These are phyloP conservation scores for Cryptosporidium andersoni DNA, from an alignment of 169 alveolate genomes.

Conservation along the genomic window DNA sequence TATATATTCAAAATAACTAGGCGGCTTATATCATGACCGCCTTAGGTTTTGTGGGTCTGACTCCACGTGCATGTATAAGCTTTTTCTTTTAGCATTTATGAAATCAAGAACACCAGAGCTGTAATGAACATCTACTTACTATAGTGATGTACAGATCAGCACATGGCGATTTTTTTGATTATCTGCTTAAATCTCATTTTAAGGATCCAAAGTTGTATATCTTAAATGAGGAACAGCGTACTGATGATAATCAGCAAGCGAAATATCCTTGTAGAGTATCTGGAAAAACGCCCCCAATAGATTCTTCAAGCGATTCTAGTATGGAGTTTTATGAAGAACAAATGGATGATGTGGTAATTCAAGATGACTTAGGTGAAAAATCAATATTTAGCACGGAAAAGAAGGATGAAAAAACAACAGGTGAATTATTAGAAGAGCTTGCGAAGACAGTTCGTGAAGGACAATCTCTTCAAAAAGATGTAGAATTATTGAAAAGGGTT, in stretches of 20 bases:
- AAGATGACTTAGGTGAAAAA: neutral
- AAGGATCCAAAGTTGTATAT: slow-evolving; percentile 32
- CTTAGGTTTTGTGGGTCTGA: slow-evolving; percentile 64
- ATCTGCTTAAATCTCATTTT: slow-evolving; percentile 41
- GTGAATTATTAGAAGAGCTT: slow-evolving; percentile 32
- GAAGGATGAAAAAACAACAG: slow-evolving; percentile 27
- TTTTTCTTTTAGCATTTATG: neutral
- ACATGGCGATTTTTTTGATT: slow-evolving; percentile 69
- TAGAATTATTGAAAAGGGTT: slow-evolving; percentile 59
- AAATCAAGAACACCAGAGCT: neutral
- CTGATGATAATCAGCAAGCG: neutral
- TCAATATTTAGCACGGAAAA: neutral
- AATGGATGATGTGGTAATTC: no score
- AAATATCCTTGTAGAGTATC: neutral
- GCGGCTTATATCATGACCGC: neutral
- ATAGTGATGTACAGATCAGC: slow-evolving; percentile 67
- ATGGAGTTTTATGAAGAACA: no score
- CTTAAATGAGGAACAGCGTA: neutral
- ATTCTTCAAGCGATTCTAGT: no score
- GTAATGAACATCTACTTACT: slow-evolving; percentile 2
- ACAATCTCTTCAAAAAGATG: slow-evolving; percentile 68
- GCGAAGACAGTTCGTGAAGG: slow-evolving; percentile 67
- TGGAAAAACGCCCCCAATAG: no score
- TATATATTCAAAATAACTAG: no score
- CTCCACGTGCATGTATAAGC: slow-evolving; percentile 70